phyloP scores from a whole-genome alignment of 2,329 filamentous ascomycete species.

The Penicillium sp. region DNA sequence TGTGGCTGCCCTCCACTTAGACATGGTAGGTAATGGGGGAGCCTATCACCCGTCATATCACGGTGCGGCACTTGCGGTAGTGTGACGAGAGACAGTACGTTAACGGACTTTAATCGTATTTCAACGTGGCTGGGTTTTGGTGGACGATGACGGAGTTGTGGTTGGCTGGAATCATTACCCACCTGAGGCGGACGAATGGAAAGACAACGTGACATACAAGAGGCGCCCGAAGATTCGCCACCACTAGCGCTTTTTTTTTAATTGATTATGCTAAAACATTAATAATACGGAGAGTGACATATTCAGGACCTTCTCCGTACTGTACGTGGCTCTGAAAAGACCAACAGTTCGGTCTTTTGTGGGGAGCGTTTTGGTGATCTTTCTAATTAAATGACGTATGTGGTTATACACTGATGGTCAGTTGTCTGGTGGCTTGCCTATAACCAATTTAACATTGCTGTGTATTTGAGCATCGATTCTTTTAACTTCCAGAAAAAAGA shows the following conservation, averaged over 20 bases:
- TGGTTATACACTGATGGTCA: neutral
- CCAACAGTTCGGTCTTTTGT: neutral
- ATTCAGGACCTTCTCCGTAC: neutral
- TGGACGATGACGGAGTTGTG: neutral
- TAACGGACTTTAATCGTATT: neutral
- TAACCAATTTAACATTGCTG: neutral
- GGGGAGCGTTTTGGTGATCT: neutral
- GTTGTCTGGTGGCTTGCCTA: neutral
- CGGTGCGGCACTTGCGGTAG: neutral
- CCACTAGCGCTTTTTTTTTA: neutral
- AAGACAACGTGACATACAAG: neutral
- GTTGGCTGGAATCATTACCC: neutral
- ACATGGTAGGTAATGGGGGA: neutral
- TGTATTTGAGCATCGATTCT: neutral
- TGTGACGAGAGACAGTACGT: neutral
- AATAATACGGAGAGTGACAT: neutral
- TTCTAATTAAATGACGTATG: neutral
- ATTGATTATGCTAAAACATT: neutral
- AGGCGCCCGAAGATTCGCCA: constrained; percentile 10
- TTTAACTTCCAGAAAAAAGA: neutral
- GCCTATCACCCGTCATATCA: neutral
- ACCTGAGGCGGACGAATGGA: constrained; percentile 7
- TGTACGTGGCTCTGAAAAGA: neutral
- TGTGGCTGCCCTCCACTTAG: constrained; percentile 6
- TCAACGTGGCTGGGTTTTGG: neutral